Percentiles rank a stretch among this genome's conserved stretches.
These are phyloP conservation scores for Trichoderma semiorbis DNA, from an alignment of 2,329 filamentous ascomycete genomes.

Conservation along the genomic window DNA sequence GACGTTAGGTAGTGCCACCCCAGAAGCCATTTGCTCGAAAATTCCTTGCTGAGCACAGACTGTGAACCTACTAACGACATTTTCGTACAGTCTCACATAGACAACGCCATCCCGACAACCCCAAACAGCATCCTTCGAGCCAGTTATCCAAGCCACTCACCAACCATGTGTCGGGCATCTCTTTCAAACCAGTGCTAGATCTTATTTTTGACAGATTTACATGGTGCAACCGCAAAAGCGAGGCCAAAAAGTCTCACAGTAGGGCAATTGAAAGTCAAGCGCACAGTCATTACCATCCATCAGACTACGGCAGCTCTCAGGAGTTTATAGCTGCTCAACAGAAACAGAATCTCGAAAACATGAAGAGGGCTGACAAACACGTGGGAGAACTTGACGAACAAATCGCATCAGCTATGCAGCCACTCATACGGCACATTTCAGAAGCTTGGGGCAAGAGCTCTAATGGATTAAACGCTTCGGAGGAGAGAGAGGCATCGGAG, in stretches of 20 bases:
- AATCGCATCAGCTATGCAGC: background rate
- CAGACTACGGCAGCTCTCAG: conserved; percentile 25
- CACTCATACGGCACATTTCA: background rate
- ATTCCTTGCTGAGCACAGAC: background rate
- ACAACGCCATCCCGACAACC: background rate
- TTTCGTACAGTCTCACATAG: background rate
- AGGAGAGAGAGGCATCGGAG: background rate
- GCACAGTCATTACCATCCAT: conserved; percentile 18
- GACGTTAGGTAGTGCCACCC: background rate
- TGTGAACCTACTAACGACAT: background rate
- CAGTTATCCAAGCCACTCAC: background rate
- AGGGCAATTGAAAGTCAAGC: conserved; percentile 21
- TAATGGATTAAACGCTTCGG: background rate
- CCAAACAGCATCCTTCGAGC: background rate
- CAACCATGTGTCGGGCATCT: background rate
- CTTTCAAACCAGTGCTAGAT: conserved; percentile 21
- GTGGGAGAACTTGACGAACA: conserved; percentile 18
- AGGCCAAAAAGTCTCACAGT: conserved; percentile 21
- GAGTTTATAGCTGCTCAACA: conserved; percentile 23
- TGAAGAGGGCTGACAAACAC: conserved; percentile 8
- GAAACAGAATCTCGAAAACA: conserved; percentile 17
- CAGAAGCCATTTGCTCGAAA: background rate
- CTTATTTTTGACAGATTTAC: conserved; percentile 25
- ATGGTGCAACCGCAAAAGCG: conserved; percentile 22
- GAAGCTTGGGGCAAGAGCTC: background rate